A percentile compares a stretch with the other conserved stretches of the same genome.
Conservation (phyloP, 1,139 yeast genomes). For the Protomyces pachydermus region DNA sequence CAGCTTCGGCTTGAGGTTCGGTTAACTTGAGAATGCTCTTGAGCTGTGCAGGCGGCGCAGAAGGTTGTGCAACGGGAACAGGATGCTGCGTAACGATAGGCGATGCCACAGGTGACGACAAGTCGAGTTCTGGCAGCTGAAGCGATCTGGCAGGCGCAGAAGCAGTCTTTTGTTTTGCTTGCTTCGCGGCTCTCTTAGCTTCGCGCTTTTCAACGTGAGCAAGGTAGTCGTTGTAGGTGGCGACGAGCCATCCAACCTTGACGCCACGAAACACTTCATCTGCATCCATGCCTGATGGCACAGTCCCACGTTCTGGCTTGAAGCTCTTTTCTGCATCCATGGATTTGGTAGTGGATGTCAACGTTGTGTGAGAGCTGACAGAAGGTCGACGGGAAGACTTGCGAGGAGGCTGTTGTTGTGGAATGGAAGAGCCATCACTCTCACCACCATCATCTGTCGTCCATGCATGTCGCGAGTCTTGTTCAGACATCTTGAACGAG, state of each 20-base stretch:
- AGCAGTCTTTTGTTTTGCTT: not conserved
- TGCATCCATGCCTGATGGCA: not conserved
- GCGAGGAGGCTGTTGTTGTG: not conserved
- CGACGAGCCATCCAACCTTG: conserved; percentile 15
- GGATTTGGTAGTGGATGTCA: not conserved
- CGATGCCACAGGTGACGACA: not conserved
- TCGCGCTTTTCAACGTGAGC: not conserved
- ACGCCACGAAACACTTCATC: conserved; percentile 22
- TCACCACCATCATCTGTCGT: not conserved
- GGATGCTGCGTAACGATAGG: not conserved
- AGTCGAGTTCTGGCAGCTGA: not conserved
- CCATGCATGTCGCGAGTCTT: not conserved
- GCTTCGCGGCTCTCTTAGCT: not conserved
- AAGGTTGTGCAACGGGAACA: not conserved
- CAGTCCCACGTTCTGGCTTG: not conserved
- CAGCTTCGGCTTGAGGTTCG: not conserved
- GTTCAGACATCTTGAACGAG: not conserved
- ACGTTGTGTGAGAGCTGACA: not conserved
- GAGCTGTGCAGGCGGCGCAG: not conserved
- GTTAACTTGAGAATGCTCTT: not conserved
- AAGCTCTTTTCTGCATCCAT: not conserved
- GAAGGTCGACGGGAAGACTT: not conserved
- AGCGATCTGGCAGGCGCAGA: not conserved
- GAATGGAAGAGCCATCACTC: not conserved
- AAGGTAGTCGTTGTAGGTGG: conserved; percentile 2